phyloP scores from a whole-genome alignment of 2,329 filamentous ascomycete genomes.

The Cercospora citrullina region DNA sequence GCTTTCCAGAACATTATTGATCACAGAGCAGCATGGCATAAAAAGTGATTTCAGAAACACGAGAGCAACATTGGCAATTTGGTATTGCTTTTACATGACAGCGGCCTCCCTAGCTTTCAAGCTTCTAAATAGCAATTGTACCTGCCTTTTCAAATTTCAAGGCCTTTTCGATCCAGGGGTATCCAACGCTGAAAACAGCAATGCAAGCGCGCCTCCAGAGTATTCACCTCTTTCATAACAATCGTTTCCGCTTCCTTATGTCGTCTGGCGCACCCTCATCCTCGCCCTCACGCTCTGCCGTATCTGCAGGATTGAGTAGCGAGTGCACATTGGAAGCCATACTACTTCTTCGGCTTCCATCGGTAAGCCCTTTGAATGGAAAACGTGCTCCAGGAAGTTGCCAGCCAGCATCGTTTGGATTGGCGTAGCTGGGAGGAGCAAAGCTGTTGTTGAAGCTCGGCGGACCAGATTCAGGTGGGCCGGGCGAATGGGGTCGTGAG shows the following conservation, averaged over 20 bases:
- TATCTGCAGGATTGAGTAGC: slow-evolving; percentile 67
- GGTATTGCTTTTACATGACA: slow-evolving; percentile 9
- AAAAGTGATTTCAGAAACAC: neutral
- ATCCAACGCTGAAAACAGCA: slow-evolving; percentile 13
- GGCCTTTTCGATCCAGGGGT: slow-evolving; percentile 5
- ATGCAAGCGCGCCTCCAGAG: slow-evolving; percentile 4
- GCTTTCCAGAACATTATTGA: neutral
- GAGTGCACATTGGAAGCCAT: slow-evolving; percentile 71
- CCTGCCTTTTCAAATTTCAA: neutral
- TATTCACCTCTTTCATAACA: slow-evolving; percentile 42
- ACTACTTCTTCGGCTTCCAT: slow-evolving; percentile 66
- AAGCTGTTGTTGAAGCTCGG: slow-evolving; percentile 52
- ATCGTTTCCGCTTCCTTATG: slow-evolving; percentile 59
- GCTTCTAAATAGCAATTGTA: neutral
- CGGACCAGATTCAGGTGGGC: slow-evolving; percentile 45
- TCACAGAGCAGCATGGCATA: neutral
- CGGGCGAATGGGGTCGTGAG: slow-evolving; percentile 47
- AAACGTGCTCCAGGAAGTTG: slow-evolving; percentile 53
- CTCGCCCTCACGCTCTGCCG: slow-evolving; percentile 64
- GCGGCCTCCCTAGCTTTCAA: slow-evolving; percentile 1
- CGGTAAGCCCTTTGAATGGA: slow-evolving; percentile 53
- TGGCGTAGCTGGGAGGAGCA: slow-evolving; percentile 52
- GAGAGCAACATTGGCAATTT: neutral
- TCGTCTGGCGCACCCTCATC: slow-evolving; percentile 60
- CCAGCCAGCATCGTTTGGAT: slow-evolving; percentile 59